Percentiles rank a stretch among this genome's conserved stretches.
Evolutionary conservation across 306 rosid genomes (phyloP).

Genomic region (Quercus rubra): DNA sequence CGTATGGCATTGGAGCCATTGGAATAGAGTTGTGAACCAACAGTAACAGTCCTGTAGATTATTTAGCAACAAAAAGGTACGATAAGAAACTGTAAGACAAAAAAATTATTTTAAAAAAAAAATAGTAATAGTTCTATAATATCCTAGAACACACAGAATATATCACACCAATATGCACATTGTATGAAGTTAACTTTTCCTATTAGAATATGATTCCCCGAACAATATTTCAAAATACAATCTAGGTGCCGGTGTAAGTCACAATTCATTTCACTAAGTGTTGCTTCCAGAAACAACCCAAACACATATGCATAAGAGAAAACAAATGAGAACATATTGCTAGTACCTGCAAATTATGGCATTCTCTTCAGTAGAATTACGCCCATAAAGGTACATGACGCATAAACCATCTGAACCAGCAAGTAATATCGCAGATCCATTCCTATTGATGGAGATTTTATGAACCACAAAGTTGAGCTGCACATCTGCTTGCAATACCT

Average conservation of each 20-base stretch:
- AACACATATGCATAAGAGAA: background rate
- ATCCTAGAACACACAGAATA: constrained; percentile 4
- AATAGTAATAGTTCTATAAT: background rate
- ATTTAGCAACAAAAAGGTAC: background rate
- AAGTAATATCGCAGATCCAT: constrained; percentile 72
- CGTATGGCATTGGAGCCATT: constrained; percentile 49
- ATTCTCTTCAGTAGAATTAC: constrained; percentile 48
- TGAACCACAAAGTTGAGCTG: constrained; percentile 47
- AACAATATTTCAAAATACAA: background rate
- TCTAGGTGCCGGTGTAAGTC: background rate
- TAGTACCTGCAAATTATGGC: constrained; percentile 71
- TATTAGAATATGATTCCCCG: background rate
- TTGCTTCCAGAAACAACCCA: background rate
- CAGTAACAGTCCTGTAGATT: constrained; percentile 58
- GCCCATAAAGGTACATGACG: constrained; percentile 81
- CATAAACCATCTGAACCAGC: constrained; percentile 56
- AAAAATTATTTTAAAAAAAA: background rate
- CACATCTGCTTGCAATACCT: constrained; percentile 76
- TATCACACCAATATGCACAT: constrained; percentile 1
- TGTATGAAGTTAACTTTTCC: background rate
- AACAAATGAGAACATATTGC: background rate
- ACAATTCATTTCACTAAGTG: background rate
- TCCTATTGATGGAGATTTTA: constrained; percentile 68
- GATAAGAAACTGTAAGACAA: background rate
- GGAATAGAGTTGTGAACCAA: constrained; percentile 60